A percentile compares a stretch with the other conserved stretches of the same genome.
Conservation (phyloP, 2,329 filamentous ascomycete species). For the Pseudogymnoascus sp. region DNA sequence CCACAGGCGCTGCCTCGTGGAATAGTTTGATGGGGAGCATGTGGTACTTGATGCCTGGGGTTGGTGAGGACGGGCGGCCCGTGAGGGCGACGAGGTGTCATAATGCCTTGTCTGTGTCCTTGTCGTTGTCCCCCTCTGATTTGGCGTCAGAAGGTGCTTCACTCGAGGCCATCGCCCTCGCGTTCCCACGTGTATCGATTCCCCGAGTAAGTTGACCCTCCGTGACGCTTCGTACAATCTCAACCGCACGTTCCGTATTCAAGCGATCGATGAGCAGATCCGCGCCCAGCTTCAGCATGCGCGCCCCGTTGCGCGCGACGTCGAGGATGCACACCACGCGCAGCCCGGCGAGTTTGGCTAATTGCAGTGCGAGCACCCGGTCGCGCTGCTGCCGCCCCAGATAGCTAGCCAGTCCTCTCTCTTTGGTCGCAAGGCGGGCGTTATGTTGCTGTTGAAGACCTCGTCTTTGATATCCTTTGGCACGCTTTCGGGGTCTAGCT, state of each 20-base stretch:
- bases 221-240: constrained; percentile 53
- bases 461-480: constrained; percentile 55
- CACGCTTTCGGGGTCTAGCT: constrained; percentile 38
- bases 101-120: background rate
- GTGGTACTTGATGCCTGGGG: constrained; percentile 33
- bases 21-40: constrained; percentile 67
- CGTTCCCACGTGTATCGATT: constrained; percentile 56
- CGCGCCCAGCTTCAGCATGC: constrained; percentile 41
- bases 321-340: constrained; percentile 59
- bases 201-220: constrained; percentile 53
- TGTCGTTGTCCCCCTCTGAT: too few relatives aligned
- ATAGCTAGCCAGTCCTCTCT: constrained; percentile 62
- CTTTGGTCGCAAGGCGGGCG: constrained; percentile 42
- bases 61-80: background rate
- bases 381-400: constrained; percentile 65
- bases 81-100: constrained; percentile 14
- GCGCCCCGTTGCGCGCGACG: constrained; percentile 53
- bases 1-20: constrained; percentile 56
- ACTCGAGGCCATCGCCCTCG: constrained; percentile 18
- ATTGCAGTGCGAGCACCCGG: constrained; percentile 57
- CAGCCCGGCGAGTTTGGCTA: constrained; percentile 57
- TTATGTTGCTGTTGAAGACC: constrained; percentile 46
- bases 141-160: background rate
- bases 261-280: constrained; percentile 63
- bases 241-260: constrained; percentile 54